Conservation (phyloP, 2,329 filamentous ascomycete genomes). For the Coniella lustricola region DNA sequence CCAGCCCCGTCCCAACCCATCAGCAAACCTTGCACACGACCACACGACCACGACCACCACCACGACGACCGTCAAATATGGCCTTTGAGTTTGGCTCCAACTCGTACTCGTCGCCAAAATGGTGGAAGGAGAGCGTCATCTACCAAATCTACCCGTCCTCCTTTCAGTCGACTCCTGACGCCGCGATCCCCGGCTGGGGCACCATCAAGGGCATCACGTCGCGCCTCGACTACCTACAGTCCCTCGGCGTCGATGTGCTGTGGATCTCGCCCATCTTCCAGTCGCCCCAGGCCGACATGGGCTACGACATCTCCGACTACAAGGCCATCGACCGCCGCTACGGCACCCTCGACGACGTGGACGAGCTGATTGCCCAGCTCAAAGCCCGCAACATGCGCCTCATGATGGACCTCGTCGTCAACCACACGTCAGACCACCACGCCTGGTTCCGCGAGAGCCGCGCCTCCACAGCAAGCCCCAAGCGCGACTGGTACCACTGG, state of each 20-base stretch:
- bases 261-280: constrained; percentile 45
- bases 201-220: constrained; percentile 53
- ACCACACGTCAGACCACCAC: constrained; percentile 57
- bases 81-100: constrained; percentile 3
- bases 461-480: constrained; percentile 45
- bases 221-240: constrained; percentile 46
- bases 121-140: constrained; percentile 56
- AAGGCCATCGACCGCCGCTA: constrained; percentile 58
- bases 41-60: neutral
- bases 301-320: constrained; percentile 67
- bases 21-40: neutral
- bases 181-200: constrained; percentile 37
- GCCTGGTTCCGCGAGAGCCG: constrained; percentile 52
- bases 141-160: constrained; percentile 59
- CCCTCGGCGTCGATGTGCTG: constrained; percentile 51
- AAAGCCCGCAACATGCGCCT: constrained; percentile 61
- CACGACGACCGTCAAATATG: neutral
- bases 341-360: constrained; percentile 61
- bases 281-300: constrained; percentile 58
- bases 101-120: constrained; percentile 25
- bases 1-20: too few relatives aligned
- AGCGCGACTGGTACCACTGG: constrained; percentile 62
- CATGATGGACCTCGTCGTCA: constrained; percentile 66
- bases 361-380: constrained; percentile 52
- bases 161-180: constrained; percentile 51